Conservation (phyloP, 148 eudicot genomes). For the Vaccinium vitisidaea region DNA sequence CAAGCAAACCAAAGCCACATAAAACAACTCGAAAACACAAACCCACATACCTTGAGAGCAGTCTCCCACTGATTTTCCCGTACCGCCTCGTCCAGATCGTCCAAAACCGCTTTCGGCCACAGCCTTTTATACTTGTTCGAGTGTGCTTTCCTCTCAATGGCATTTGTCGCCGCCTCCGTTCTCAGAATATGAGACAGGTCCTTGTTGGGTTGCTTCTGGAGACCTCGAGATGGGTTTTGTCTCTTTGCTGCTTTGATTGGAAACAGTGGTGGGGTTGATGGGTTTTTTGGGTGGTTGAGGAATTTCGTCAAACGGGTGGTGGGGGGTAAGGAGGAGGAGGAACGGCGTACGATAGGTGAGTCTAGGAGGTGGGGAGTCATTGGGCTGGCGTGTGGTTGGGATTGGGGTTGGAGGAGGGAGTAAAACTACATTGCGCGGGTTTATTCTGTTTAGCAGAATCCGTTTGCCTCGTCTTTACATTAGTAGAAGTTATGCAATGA, state of each 20-base stretch:
- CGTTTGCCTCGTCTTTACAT: too few relatives aligned
- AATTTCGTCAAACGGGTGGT: slow-evolving; percentile 47
- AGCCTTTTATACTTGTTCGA: slow-evolving; percentile 56
- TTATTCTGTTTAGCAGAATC: background rate
- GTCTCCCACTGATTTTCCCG: slow-evolving; percentile 48
- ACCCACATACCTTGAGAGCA: slow-evolving; percentile 64
- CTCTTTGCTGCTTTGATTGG: slow-evolving; percentile 36
- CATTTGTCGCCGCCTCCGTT: slow-evolving; percentile 69
- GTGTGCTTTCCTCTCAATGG: slow-evolving; percentile 58
- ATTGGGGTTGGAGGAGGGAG: too few relatives aligned
- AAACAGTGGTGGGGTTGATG: slow-evolving; percentile 8
- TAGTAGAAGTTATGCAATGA: too few relatives aligned
- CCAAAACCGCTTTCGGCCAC: slow-evolving; percentile 79
- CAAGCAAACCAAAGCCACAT: background rate
- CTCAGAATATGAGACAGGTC: slow-evolving; percentile 64
- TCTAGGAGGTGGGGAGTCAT: too few relatives aligned
- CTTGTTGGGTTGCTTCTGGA: slow-evolving; percentile 46
- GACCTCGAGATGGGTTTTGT: slow-evolving; percentile 20
- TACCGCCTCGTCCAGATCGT: slow-evolving; percentile 67
- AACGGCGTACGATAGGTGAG: slow-evolving; percentile 8
- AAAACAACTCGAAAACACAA: background rate
- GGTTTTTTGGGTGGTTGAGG: slow-evolving; percentile 23
- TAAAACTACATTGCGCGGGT: slow-evolving; percentile 7
- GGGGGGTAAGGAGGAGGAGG: slow-evolving; percentile 26
- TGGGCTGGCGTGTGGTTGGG: too few relatives aligned